Base-by-base conservation (phyloP, 139 green algal genomes). In the Chlamydomonas schloesseri region DNA sequence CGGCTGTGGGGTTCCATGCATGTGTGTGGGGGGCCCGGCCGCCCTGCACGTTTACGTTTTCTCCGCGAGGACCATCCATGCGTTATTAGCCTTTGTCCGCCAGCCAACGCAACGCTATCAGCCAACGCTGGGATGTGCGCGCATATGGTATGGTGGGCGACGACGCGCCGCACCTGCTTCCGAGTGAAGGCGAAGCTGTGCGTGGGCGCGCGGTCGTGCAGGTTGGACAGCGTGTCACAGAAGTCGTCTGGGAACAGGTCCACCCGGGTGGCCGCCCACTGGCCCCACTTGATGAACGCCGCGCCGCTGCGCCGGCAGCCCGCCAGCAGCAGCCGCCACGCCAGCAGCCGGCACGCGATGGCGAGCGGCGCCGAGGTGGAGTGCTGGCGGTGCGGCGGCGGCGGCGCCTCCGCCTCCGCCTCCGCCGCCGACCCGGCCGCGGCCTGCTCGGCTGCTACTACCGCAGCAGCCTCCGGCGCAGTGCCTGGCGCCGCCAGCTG, bases 231-330 rank as follows among this genome's bases (percentile, higher is more conserved):
- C 62, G 96, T 91, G 15, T 91, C 86, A 77, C 94, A 97, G n/a
- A 99, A 92, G 87, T 98, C 96, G 1, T 90, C 90, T 0, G 98
- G 97, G 85, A 99, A 99, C 36, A 99, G 86, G 93, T 99, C 98
- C 29, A 87, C 87, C 24, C 98, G 90, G 1, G 96, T 97, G 33
- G 96, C 93, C 6, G 96, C 94, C 98, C 98, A 99, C 91, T 99
- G 98, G 0, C 96, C 98, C 97, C 91, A 92, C 89, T 96, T 96
- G 73, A 95, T 95, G 69, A 94, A 92, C 0, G 96, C 96, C 4
- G 97, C 93, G 23, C 97, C 94, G 73, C 93, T 78, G 36, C 82
- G 55, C n/a, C 69, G 29, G 87, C 92, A 93, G 31, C 91, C 90
- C 0, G 77, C 55, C 60, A 95, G 91, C 91, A 97, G 91, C 92